Evolutionary conservation across 331 rosid genomes (phyloP), one percentile per base, ranked within the genome.

Genomic region (Phaseolus coccineus): DNA sequence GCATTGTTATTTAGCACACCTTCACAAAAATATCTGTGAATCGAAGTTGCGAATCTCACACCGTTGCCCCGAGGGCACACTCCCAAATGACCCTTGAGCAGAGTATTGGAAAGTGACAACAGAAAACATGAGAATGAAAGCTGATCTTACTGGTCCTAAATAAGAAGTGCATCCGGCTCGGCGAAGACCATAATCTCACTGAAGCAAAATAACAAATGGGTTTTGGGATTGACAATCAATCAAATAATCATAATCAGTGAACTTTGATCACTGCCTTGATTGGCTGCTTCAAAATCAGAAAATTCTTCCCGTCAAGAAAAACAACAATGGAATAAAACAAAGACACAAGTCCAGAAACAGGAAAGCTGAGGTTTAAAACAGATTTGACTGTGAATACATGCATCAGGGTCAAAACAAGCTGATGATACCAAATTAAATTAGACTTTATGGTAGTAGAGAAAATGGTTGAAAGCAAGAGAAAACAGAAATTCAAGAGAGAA

Each of bases 281-380:
- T 69, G 52, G 33, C 57, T 13, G 22, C 57, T 46, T 69, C 19
- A 30, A 46, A 46, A 69, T 69, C 57, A 44, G 39, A 69, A 69
- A 46, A 69, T 69, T 69, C 4, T 69, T 69, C 57, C 28, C 57
- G 47, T 69, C 57, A 69, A 46, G 25, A 44, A 33, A 40, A 67
- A 67, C 51, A 35, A 67, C 16, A 44, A 44, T 46, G 22, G 51
- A 4, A 31, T 24, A 44, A 66, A 19, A 67, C 53, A 42, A 46
- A 27, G 24, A 19, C 52, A 35, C 28, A 37, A 13, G n/a, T 66
- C 33, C n/a, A 67, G 53, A 42, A 0, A 9, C 72, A 67, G 19
- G 55, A 67, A 67, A 5, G 35, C 55, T 25, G 58, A 47, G 39
- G 58, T 69, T 69, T 27, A 40, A 69, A 47, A 69, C 57, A 27